These are phyloP conservation scores for Echinosophora koreensis DNA, from an alignment of 306 rosid species.

Conservation along the genomic window DNA sequence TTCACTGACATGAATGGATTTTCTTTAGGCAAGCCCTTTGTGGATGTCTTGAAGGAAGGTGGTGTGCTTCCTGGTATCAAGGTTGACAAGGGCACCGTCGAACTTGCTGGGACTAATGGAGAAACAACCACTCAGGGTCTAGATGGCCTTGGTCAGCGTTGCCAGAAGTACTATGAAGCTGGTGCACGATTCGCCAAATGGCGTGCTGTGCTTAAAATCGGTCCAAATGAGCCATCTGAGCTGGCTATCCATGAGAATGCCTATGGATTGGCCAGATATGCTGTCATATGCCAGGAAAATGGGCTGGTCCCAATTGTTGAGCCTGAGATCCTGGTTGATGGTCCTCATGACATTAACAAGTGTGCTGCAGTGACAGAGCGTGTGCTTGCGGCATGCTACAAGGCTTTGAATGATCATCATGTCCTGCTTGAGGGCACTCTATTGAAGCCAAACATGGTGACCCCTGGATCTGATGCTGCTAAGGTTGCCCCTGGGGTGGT, in stretches of 20 bases:
- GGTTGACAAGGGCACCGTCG: slow-evolving; percentile 60
- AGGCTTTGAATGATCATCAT: slow-evolving; percentile 57
- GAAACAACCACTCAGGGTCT: slow-evolving; percentile 62
- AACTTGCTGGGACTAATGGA: slow-evolving; percentile 50
- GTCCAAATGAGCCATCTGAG: slow-evolving; percentile 56
- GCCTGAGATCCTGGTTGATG: slow-evolving; percentile 62
- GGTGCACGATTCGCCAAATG: slow-evolving; percentile 58
- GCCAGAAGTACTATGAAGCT: slow-evolving; percentile 52
- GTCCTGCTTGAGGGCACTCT: slow-evolving; percentile 57
- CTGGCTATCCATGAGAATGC: slow-evolving; percentile 49
- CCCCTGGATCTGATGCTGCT: slow-evolving; percentile 49
- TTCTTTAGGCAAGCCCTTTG: slow-evolving; percentile 52
- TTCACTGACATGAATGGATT: slow-evolving; percentile 23
- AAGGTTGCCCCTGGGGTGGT: slow-evolving; percentile 56
- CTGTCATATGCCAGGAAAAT: slow-evolving; percentile 58
- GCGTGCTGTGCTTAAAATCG: slow-evolving; percentile 54
- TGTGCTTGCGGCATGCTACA: slow-evolving; percentile 53
- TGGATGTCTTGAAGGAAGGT: slow-evolving; percentile 51
- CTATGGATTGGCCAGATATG: slow-evolving; percentile 54
- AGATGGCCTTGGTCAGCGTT: slow-evolving; percentile 52
- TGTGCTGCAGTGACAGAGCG: slow-evolving; percentile 48
- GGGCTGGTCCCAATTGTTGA: slow-evolving; percentile 58
- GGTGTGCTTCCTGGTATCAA: slow-evolving; percentile 60
- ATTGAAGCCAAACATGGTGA: slow-evolving; percentile 60
- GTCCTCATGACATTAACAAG: slow-evolving; percentile 53